phyloP scores from a whole-genome alignment of 192 early-diverging fungal species.

The Coemansia sp. region DNA sequence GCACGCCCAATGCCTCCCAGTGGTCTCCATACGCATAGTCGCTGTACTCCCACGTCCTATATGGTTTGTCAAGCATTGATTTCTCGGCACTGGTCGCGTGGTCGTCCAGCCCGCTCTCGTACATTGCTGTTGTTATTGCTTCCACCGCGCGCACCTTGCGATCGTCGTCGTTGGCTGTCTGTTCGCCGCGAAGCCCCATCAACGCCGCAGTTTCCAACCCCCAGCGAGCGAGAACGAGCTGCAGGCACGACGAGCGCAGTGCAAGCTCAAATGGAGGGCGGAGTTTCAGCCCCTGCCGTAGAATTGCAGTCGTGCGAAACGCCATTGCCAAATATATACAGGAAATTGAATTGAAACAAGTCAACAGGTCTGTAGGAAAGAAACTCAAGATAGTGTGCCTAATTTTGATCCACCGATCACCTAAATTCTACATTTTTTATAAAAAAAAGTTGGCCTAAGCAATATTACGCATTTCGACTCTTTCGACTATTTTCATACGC shows the following conservation, averaged over 20 bases:
- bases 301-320: conserved; percentile 26
- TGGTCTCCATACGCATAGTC: conserved; percentile 51
- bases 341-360: neutral
- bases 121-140: conserved; percentile 47
- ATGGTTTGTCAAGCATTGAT: conserved; percentile 52
- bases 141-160: conserved; percentile 42
- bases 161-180: conserved; percentile 40
- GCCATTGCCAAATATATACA: conserved; percentile 20
- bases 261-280: conserved; percentile 50
- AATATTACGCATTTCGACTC: conserved; percentile 6
- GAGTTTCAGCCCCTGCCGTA: conserved; percentile 31
- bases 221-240: conserved; percentile 64
- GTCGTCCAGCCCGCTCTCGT: conserved; percentile 50
- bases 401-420: conserved; percentile 9
- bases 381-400: neutral
- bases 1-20: conserved; percentile 58
- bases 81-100: conserved; percentile 42
- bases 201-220: conserved; percentile 58
- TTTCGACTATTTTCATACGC: conserved; percentile 1
- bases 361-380: neutral
- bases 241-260: conserved; percentile 54
- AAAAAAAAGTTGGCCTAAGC: neutral
- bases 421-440: neutral
- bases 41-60: conserved; percentile 47
- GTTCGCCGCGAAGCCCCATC: conserved; percentile 45